Evolutionary conservation across 169 alveolate genomes (phyloP), one percentile per base, ranked within the genome.

Genomic region (Eimeria tenella): DNA sequence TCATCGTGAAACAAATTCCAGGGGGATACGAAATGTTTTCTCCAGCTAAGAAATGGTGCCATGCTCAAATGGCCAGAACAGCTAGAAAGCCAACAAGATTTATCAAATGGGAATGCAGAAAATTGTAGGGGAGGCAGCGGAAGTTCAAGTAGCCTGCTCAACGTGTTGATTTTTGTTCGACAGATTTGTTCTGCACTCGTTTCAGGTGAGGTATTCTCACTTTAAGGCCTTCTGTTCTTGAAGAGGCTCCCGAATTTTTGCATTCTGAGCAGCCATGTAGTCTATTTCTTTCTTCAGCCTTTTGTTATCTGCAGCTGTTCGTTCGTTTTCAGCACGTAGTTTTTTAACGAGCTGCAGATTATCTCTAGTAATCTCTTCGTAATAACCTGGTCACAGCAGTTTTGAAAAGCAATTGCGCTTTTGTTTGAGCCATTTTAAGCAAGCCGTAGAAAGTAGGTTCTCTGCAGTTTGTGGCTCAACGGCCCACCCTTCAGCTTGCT

Each of bases 341-440:
- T 97, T 96, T 92, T 96, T 97, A 90, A 98, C 97, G 31, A 97
- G 96, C 94, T 97, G 98, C 62, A 98, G 91, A 95, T 98, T 98
- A 90, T 97, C 98, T 87, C 97, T 95, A 68, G 98, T 97, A 94
- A 97, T 97, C 91, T 97, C 98, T 58, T 97, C 97, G 95, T 97
- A 97, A 94, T 98, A 97, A n/a, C 96, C 97, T 94, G 97, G 58
- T 49, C 17, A 11, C 8, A 21, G 60, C 84, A 74, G 60, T 58
- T 31, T 31, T 31, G 42, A 31, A 31, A 31, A 31, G 42, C 42
- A 31, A 2, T 31, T 31, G 42, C 42, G 2, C 4, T 31, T 31
- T 31, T 31, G 42, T 2, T 31, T 31, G 42, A 31, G 42, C 42
- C 42, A 31, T 0, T 31, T 2, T 2, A 31, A 0, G 42, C 42